Evolutionary conservation across 495 filamentous ascomycete species (phyloP).

Genomic region (Penicillium longicatenatum): DNA sequence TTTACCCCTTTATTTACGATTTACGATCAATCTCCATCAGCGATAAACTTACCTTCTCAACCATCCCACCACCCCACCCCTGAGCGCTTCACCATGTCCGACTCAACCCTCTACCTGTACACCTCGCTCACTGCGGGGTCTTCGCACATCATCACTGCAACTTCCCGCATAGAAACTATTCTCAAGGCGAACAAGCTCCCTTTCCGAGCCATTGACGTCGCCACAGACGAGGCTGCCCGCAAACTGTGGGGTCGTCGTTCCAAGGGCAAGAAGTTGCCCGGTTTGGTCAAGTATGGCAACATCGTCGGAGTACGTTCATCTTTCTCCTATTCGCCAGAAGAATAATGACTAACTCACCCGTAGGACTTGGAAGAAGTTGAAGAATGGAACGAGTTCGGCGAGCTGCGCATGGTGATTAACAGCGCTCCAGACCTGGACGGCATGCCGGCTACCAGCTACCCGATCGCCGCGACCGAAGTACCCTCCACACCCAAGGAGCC

Average conservation of each 20-base stretch:
- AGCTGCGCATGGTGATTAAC: conserved; percentile 81
- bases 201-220: conserved; percentile 89
- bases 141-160: conserved; percentile 97
- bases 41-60: not conserved
- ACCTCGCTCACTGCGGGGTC: conserved; percentile 94
- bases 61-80: conserved; percentile 1
- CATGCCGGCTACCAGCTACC: conserved; percentile 51
- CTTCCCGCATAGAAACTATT: conserved; percentile 92
- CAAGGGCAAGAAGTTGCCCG: conserved; percentile 79
- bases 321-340: not conserved
- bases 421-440: conserved; percentile 39
- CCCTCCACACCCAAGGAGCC: conserved; percentile 40
- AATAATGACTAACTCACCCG: conserved; percentile 2
- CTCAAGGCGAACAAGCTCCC: conserved; percentile 92
- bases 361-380: conserved; percentile 95
- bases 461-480: conserved; percentile 32
- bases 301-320: conserved; percentile 75
- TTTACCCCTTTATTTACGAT: not conserved
- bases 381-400: conserved; percentile 98
- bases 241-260: conserved; percentile 87
- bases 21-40: conserved; percentile 3
- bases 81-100: conserved; percentile 41
- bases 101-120: conserved; percentile 87
- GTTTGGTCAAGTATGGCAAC: conserved; percentile 82
- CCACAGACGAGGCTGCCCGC: conserved; percentile 87